A percentile compares a stretch with the other conserved stretches of the same genome.
Evolutionary conservation across 371 early-diverging fungal species (phyloP).

Genomic region (Saksenaea vasiformis): DNA sequence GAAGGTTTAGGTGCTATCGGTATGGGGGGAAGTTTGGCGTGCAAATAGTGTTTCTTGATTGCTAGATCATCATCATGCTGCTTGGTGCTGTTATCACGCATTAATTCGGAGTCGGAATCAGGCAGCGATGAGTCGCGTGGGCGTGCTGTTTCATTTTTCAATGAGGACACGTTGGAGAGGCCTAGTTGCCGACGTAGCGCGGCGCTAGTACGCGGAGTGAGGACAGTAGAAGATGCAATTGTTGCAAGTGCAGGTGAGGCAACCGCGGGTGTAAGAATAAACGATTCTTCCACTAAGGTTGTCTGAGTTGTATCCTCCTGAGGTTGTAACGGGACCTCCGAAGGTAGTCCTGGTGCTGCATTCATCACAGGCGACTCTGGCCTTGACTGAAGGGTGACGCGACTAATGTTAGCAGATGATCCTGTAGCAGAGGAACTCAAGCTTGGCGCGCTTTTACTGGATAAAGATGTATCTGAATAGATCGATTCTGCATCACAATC

Average conservation of each 20-base stretch:
- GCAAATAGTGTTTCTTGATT: constrained; percentile 16
- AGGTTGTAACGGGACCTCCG: constrained; percentile 11
- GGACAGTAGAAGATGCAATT: constrained; percentile 39
- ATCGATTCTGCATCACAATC: constrained; percentile 7
- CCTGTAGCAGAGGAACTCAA: constrained; percentile 11
- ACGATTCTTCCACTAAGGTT: constrained; percentile 23
- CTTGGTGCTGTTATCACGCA: constrained; percentile 9
- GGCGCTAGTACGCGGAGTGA: constrained; percentile 32
- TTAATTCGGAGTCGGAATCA: constrained; percentile 5
- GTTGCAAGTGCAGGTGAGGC: constrained; percentile 43
- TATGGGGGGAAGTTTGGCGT: constrained; percentile 35
- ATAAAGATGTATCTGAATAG: constrained; percentile 9
- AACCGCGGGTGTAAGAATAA: background rate
- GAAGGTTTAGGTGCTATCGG: constrained; percentile 20
- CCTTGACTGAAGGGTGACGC: constrained; percentile 11
- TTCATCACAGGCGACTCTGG: constrained; percentile 18
- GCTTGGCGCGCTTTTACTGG: constrained; percentile 9
- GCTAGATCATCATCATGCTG: constrained; percentile 5
- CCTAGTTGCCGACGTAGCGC: constrained; percentile 23
- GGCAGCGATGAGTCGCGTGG: constrained; percentile 9
- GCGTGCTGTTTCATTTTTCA: constrained; percentile 19
- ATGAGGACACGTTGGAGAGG: constrained; percentile 30
- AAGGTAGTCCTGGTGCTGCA: constrained; percentile 20
- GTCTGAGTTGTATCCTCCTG: constrained; percentile 11
- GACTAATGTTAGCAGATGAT: constrained; percentile 2